Base-by-base conservation (phyloP, 2,329 filamentous ascomycete genomes). In the Colletotrichum theobromicola region DNA sequence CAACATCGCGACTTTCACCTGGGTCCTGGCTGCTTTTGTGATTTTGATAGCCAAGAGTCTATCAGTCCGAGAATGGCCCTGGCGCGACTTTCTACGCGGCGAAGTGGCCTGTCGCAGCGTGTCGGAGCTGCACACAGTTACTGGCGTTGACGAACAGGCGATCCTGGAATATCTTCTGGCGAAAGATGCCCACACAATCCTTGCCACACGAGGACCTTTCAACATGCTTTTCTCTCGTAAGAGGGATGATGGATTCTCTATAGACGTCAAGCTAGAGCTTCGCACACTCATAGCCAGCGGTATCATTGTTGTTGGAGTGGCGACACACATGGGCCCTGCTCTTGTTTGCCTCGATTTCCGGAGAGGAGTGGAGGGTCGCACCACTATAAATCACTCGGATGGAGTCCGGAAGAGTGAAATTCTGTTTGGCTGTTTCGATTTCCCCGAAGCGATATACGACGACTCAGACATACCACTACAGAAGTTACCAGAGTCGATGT, bases 81-180 rank as follows among this genome's bases (percentile, higher is more conserved):
- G 81, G 81, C 70, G 76, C 18, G 80, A 82, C 70, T 83, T 83
- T 58, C 63, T 83, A 7, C 78, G 68, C 2, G 55, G 76, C 0
- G 67, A 70, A 1, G 81, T 83, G 3, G 55, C 65, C 2, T 83
- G 81, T 73, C 69, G 77, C 13, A 77, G 74, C 10, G 77, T 82
- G 5, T 79, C 76, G 0, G 80, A 82, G 61, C 73, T 82, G 5
- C 37, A 62, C 7, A 66, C 72, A 15, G 75, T 78, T 1, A 80
- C 79, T 1, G 77, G 78, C 2, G 26, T 81, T 7, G 34, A 77
- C 24, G 74, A 72, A 9, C 80, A 81, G 66, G 18, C 79, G 0
- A 76, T 82, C 64, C 32, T 81, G 18, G 76, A 75, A 8, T 77
- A 78, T 16, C 77, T 82, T 1, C 71, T 82, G 9, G 50, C n/a